Percentiles rank a stretch among this genome's conserved stretches.
Evolutionary conservation across 106 monocot species (phyloP).

Genomic region (Allium cepa): DNA sequence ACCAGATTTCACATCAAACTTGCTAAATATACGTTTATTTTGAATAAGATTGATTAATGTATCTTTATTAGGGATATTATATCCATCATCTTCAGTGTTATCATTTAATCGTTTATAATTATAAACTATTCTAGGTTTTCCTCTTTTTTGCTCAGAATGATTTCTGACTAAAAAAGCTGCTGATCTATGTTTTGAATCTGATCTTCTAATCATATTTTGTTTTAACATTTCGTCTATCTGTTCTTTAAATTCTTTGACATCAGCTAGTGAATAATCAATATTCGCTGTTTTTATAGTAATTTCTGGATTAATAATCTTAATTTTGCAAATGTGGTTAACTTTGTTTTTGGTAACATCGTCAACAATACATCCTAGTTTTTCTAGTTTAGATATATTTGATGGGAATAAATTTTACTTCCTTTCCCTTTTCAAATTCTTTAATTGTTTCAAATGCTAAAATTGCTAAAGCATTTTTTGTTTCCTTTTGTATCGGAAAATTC

Average conservation of each 20-base stretch:
- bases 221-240: not conserved
- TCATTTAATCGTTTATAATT: constrained; percentile 4
- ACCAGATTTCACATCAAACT: constrained; percentile 1
- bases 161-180: not conserved
- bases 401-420: no score
- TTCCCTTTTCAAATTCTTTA: no score
- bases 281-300: not conserved
- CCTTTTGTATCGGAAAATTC: no score
- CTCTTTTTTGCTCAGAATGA: not conserved
- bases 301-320: not conserved
- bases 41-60: not conserved
- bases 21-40: not conserved
- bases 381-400: not conserved
- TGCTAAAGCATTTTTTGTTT: no score
- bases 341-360: not conserved
- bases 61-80: constrained; percentile 6
- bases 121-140: constrained; percentile 3
- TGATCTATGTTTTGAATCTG: not conserved
- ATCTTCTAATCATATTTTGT: not conserved
- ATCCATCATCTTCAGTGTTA: not conserved
- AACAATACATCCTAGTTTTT: not conserved
- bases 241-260: not conserved
- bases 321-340: not conserved
- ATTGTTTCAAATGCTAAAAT: no score
- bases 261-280: not conserved